Evolutionary conservation across 75 land plant genomes (phyloP).

Genomic region (Selaginella tamariscina): DNA sequence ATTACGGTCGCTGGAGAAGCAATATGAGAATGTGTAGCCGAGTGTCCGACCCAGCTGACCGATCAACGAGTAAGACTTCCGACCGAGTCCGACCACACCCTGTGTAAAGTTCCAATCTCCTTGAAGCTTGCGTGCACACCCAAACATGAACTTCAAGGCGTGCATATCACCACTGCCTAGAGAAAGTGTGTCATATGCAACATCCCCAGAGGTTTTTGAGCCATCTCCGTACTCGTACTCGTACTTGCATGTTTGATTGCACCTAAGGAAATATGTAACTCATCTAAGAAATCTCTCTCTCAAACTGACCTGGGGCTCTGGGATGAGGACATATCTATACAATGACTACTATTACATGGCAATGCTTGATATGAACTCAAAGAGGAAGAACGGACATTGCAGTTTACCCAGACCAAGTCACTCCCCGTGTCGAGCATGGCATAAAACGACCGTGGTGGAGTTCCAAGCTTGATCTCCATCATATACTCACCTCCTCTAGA

Average conservation of each 20-base stretch:
- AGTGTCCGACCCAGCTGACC: not conserved
- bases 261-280: not conserved
- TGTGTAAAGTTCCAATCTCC: not conserved
- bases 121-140: not conserved
- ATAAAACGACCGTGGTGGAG: not conserved
- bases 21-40: not conserved
- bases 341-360: not conserved
- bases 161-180: slow-evolving; percentile 16
- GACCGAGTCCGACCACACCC: not conserved
- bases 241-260: slow-evolving; percentile 25
- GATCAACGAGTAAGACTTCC: not conserved
- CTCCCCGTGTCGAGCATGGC: not conserved
- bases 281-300: no score
- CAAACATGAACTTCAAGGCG: not conserved
- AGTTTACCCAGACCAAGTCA: not conserved
- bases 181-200: slow-evolving; percentile 37
- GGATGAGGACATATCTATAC: not conserved
- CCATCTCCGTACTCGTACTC: slow-evolving; percentile 44
- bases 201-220: slow-evolving; percentile 39
- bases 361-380: not conserved
- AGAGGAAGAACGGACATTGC: not conserved
- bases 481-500: not conserved
- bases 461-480: not conserved
- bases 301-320: no score
- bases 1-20: not conserved